These are phyloP conservation scores for Halophytophthora polymorphica DNA, from an alignment of 352 stramenopile species.

Conservation along the genomic window DNA sequence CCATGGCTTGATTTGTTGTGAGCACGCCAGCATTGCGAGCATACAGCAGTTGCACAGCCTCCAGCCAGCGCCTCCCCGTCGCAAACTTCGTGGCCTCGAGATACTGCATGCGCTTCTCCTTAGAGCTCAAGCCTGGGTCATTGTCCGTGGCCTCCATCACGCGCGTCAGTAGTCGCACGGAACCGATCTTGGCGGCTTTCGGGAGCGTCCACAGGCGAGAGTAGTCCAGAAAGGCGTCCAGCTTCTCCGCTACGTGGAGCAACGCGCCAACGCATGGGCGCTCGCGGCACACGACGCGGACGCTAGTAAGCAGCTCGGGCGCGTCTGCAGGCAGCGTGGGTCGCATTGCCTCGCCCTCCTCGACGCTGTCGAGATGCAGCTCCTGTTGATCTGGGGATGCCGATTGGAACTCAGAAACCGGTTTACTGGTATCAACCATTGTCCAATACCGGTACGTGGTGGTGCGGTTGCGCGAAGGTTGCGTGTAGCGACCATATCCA, in stretches of 20 bases:
- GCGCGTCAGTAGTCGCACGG: background rate
- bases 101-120: background rate
- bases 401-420: too few species aligned
- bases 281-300: conserved; percentile 3
- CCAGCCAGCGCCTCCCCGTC: background rate
- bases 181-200: conserved; percentile 2
- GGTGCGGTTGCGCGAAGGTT: too few species aligned
- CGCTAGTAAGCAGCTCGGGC: background rate
- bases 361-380: too few species aligned
- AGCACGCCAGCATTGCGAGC: background rate
- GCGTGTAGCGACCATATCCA: background rate
- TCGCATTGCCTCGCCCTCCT: too few species aligned
- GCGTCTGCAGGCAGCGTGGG: too few species aligned
- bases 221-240: conserved; percentile 7
- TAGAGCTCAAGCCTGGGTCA: background rate
- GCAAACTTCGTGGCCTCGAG: background rate
- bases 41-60: conserved; percentile 1
- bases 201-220: background rate
- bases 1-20: background rate
- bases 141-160: background rate
- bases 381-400: too few species aligned
- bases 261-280: background rate
- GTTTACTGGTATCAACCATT: too few species aligned
- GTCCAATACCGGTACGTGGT: too few species aligned
- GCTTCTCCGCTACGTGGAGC: background rate